phyloP scores from a whole-genome alignment of 2,329 filamentous ascomycete species.

The Apiospora hydei region DNA sequence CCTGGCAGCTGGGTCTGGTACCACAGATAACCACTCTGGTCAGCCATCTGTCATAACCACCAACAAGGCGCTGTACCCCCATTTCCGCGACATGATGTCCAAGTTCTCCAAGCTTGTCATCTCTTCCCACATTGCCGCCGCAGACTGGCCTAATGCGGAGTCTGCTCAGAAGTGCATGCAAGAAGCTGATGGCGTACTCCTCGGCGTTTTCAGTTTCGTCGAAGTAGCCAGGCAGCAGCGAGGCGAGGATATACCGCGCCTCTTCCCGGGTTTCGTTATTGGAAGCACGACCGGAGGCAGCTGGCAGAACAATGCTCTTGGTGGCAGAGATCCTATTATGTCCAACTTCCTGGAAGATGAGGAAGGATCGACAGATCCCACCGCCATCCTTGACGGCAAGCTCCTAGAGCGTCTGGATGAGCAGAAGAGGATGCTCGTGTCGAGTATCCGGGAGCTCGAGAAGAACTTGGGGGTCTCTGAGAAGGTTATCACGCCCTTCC shows the following conservation, averaged over 20 bases:
- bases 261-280: conserved; percentile 91
- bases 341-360: conserved; percentile 89
- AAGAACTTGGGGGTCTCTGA: conserved; percentile 80
- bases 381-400: conserved; percentile 74
- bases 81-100: conserved; percentile 99
- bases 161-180: conserved; percentile 94
- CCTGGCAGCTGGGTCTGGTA: conserved; percentile 94
- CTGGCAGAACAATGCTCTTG: conserved; percentile 79
- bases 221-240: conserved; percentile 93
- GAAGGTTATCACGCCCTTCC: conserved; percentile 80
- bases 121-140: conserved; percentile 95
- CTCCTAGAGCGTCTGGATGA: conserved; percentile 86
- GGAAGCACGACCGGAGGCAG: conserved; percentile 84
- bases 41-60: conserved; percentile 99
- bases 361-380: conserved; percentile 75
- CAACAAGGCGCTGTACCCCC: conserved; percentile 95
- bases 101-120: conserved; percentile 99
- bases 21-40: conserved; percentile 97
- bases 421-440: conserved; percentile 82
- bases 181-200: conserved; percentile 94
- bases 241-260: conserved; percentile 90
- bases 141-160: conserved; percentile 93
- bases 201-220: conserved; percentile 95
- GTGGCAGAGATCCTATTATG: conserved; percentile 72
- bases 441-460: conserved; percentile 85